Evolutionary conservation across 2,329 filamentous ascomycete species (phyloP), one percentile per base, ranked within the genome.

Genomic region (Ilyonectria sp.): DNA sequence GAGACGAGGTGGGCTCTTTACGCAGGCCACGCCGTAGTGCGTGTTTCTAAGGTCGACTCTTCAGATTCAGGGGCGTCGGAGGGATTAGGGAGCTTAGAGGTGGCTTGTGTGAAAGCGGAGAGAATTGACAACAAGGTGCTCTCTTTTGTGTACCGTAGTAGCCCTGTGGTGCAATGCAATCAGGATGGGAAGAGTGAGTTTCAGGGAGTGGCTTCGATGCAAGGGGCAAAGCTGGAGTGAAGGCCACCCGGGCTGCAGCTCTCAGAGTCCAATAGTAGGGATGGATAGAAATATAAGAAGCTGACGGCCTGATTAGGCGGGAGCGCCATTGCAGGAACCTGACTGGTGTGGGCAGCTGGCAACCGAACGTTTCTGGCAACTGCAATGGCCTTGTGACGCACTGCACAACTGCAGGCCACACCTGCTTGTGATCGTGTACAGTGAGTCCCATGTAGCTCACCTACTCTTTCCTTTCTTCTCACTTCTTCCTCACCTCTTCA

Each of bases 371-470:
- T 55, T 55, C 50, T 35, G 53, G 60, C 60, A 63, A 63, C 53
- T 35, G 52, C 60, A 55, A 56, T 19, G 52, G 44, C 50, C 33
- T 47, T 40, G 53, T 63, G 60, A 57, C 56, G 52, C 52, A 54
- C 52, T 63, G 52, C 31, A 35, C 50, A 35, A 6, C 61, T 33
- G 40, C 47, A 50, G 47, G 54, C 52, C 46, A 35, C 60, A 43
- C 33, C 33, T 54, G 56, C 60, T 59, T 59, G 55, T 55, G 37
- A 23, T 49, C 52, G 19, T 55, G n/a, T 49, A 37, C 40, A 43
- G 37, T 53, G 29, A 19, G 26, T 35, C 3, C 43, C 13, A 13
- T 57, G 23, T 44, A 11, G 17, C 33, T 49, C 44, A 35, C 46
- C 3, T 56, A 31, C 23, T 17, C n/a, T 58, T 29, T 15, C 26